Evolutionary conservation across 164 flowering plant species (phyloP).

Genomic region (Annona cherimola): DNA sequence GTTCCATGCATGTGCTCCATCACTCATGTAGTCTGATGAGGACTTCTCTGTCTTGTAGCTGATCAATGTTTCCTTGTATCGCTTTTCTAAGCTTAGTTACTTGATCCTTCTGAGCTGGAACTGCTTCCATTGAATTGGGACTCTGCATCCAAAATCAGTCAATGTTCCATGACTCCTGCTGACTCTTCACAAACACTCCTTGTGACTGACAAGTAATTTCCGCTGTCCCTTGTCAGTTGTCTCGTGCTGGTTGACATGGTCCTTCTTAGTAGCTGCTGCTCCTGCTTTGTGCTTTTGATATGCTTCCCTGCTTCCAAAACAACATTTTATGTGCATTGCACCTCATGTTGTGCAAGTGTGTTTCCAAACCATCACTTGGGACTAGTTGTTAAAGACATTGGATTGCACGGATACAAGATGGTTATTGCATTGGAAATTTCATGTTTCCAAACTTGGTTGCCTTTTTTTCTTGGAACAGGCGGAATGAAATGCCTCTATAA

Average conservation of each 20-base stretch:
- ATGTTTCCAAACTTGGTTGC: background rate
- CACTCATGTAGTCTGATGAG: background rate
- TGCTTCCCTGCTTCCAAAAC: background rate
- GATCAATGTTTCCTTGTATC: no score
- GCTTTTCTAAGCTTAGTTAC: background rate
- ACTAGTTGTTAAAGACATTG: background rate
- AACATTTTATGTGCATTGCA: background rate
- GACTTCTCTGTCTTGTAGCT: no score
- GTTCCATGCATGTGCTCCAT: background rate
- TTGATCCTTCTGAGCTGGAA: background rate
- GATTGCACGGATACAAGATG: background rate
- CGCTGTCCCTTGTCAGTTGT: no score
- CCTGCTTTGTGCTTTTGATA: background rate
- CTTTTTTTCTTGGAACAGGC: no score
- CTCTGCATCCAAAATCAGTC: no score
- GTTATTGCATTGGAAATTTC: background rate
- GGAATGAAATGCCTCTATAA: no score
- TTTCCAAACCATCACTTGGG: background rate
- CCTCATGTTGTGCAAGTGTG: background rate
- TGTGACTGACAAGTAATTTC: no score
- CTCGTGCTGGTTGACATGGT: background rate
- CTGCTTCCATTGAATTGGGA: no score
- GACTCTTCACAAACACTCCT: no score
- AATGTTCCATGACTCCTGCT: no score
- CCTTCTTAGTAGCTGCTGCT: background rate